These are phyloP conservation scores for Aurantiochytrium sp. DNA, from an alignment of 108 stramenopile genomes.

Conservation along the genomic window DNA sequence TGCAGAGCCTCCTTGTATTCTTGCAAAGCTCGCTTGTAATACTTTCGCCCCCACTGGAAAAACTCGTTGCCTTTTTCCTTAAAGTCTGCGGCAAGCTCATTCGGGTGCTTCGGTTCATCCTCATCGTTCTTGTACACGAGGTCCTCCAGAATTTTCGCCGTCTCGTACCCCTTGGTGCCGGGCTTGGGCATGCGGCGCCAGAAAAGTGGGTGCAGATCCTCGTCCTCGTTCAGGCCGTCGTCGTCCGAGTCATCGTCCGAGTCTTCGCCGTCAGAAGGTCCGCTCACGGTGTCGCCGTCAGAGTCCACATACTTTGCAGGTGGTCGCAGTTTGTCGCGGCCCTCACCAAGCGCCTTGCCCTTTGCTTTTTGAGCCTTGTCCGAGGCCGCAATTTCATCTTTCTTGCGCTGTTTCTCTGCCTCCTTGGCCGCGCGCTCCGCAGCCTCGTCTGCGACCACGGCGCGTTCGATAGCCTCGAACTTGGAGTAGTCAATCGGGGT, in stretches of 20 bases:
- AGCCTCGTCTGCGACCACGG: not conserved
- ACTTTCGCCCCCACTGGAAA: not conserved
- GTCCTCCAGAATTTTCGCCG: not conserved
- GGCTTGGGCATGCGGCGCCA: not conserved
- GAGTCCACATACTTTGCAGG: slow-evolving; percentile 7
- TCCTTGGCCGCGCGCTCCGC: not conserved
- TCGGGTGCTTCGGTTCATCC: not conserved
- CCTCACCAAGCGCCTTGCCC: not conserved
- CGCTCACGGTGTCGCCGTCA: slow-evolving; percentile 11
- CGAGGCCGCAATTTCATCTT: not conserved
- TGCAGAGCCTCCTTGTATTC: slow-evolving; percentile 3
- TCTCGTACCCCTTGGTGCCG: not conserved
- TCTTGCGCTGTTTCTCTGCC: not conserved
- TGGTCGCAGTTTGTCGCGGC: not conserved
- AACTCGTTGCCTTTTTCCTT: slow-evolving; percentile 16
- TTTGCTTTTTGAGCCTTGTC: not conserved
- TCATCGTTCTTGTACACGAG: slow-evolving; percentile 18
- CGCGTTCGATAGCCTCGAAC: not conserved
- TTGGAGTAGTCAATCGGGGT: not conserved
- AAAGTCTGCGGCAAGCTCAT: not conserved
- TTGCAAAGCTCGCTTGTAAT: not conserved
- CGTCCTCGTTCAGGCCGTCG: not conserved
- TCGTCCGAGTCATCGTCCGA: not conserved
- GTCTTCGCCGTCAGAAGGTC: not conserved
- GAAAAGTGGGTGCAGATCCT: not conserved